A percentile compares a stretch with the other conserved stretches of the same genome.
Conservation (phyloP, 345 rosid genomes). For the Bretschneidera sinensis region DNA sequence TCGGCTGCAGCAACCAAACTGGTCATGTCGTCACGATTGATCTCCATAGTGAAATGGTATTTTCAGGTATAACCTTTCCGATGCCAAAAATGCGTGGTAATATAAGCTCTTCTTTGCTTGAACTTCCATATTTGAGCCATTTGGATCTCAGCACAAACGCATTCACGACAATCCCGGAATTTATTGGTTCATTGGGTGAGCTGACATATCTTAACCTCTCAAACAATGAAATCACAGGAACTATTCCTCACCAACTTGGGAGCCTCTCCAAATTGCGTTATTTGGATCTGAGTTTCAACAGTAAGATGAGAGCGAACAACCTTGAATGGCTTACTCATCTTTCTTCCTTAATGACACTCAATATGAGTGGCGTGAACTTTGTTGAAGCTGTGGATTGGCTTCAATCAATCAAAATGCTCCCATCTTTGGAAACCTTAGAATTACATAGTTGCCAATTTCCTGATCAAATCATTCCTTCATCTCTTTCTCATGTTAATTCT, state of each 20-base stretch:
- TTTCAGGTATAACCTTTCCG: too few relatives aligned
- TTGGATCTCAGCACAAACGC: slow-evolving; percentile 1
- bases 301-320: neutral
- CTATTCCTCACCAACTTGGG: too few relatives aligned
- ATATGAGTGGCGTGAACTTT: neutral
- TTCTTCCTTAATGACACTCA: neutral
- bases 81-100: neutral
- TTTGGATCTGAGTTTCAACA: neutral
- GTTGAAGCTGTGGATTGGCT: slow-evolving; percentile 3
- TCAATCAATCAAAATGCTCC: slow-evolving; percentile 2
- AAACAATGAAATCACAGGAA: too few relatives aligned
- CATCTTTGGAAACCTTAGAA: neutral
- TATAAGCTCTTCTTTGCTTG: neutral
- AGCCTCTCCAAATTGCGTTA: neutral
- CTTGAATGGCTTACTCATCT: slow-evolving; percentile 10
- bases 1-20: slow-evolving; percentile 12
- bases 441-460: neutral
- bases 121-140: slow-evolving; percentile 3
- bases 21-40: neutral
- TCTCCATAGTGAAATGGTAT: too few relatives aligned
- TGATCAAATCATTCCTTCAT: neutral
- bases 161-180: slow-evolving; percentile 3
- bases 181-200: slow-evolving; percentile 5
- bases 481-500: too few relatives aligned
- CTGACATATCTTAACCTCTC: neutral